phyloP scores from a whole-genome alignment of 2,329 filamentous ascomycete species.

The Dactylellina drechsleri region DNA sequence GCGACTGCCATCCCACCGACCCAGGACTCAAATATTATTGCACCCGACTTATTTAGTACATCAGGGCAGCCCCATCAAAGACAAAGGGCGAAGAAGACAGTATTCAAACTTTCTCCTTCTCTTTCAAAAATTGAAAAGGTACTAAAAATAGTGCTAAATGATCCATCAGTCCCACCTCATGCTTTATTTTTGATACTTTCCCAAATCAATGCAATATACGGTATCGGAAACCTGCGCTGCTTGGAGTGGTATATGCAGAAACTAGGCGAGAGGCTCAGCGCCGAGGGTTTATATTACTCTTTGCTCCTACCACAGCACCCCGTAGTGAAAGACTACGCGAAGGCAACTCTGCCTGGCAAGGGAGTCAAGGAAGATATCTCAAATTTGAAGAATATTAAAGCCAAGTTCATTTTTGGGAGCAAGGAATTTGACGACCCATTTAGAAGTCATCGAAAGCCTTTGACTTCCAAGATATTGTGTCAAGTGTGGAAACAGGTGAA shows the following conservation, averaged over 20 bases:
- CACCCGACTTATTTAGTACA: too few relatives aligned
- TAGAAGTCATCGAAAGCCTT: not conserved
- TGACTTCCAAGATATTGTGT: too few relatives aligned
- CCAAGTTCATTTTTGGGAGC: not conserved
- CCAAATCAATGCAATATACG: slow-evolving; percentile 33
- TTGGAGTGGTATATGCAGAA: not conserved
- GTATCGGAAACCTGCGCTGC: slow-evolving; percentile 10
- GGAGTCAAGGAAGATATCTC: too few relatives aligned
- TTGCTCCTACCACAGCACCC: not conserved
- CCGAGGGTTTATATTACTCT: not conserved
- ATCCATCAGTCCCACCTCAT: not conserved
- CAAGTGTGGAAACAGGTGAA: not conserved
- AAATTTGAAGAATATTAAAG: too few relatives aligned
- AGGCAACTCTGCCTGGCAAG: not conserved
- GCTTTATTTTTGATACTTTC: slow-evolving; percentile 21
- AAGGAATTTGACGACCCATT: not conserved
- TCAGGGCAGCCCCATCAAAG: too few relatives aligned
- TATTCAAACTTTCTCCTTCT: not conserved
- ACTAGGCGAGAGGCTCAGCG: not conserved
- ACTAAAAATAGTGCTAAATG: slow-evolving; percentile 1
- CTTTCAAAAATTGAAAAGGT: slow-evolving; percentile 5
- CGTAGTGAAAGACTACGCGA: not conserved
- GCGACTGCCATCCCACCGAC: too few relatives aligned
- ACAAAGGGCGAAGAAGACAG: not conserved
- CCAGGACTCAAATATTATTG: too few relatives aligned